Percentiles rank a stretch among this genome's conserved stretches.
Conservation (phyloP, 805 yeast genomes). For the Hanseniaspora thailandica region DNA sequence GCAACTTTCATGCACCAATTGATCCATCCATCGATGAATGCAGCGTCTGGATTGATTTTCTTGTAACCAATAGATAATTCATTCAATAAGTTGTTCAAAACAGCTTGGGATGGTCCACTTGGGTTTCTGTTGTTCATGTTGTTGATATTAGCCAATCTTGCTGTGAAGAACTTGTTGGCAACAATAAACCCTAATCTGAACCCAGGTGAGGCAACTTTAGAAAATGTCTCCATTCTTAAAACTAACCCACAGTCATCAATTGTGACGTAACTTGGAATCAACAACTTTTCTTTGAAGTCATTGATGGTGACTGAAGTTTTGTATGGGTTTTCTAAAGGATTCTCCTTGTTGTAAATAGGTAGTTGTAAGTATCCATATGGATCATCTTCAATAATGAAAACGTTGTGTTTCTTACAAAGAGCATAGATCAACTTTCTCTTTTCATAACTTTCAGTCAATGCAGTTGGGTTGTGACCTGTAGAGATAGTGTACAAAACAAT, state of each 20-base stretch:
- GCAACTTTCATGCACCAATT: slow-evolving; percentile 40
- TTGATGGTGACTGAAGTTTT: slow-evolving; percentile 28
- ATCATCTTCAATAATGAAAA: slow-evolving; percentile 55
- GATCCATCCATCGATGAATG: slow-evolving; percentile 35
- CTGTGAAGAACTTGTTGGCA: slow-evolving; percentile 38
- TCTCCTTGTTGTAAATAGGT: slow-evolving; percentile 30
- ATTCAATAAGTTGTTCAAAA: slow-evolving; percentile 41
- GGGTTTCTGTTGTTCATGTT: slow-evolving; percentile 44
- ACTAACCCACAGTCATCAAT: slow-evolving; percentile 52
- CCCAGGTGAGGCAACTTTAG: slow-evolving; percentile 59
- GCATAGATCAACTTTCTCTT: slow-evolving; percentile 39
- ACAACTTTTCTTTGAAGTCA: slow-evolving; percentile 34
- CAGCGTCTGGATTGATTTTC: slow-evolving; percentile 16
- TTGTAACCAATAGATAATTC: slow-evolving; percentile 27
- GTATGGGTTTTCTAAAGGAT: slow-evolving; percentile 26
- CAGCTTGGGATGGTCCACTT: slow-evolving; percentile 45
- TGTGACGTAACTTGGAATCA: slow-evolving; percentile 40
- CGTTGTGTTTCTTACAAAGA: slow-evolving; percentile 44
- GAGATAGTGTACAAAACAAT: slow-evolving; percentile 53
- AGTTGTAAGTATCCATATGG: slow-evolving; percentile 53
- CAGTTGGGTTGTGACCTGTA: slow-evolving; percentile 63
- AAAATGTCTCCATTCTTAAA: slow-evolving; percentile 49
- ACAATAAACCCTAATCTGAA: slow-evolving; percentile 49
- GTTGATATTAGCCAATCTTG: slow-evolving; percentile 33
- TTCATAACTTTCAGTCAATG: slow-evolving; percentile 40